Conservation (phyloP, 164 flowering plant species). For the Warburgia ugandensis region DNA sequence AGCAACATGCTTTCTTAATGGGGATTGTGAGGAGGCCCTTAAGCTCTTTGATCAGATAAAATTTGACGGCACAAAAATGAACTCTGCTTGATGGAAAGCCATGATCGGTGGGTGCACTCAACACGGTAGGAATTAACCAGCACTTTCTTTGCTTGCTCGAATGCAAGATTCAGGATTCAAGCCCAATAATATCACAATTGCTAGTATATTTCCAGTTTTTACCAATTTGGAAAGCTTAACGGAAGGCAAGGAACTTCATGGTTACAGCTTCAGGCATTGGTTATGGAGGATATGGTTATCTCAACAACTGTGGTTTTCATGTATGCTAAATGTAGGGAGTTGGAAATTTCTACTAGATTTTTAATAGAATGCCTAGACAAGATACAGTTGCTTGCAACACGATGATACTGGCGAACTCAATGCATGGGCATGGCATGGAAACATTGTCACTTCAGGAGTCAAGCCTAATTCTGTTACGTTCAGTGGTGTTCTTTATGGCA, state of each 20-base stretch:
- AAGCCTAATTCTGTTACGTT: conserved; percentile 53
- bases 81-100: conserved; percentile 46
- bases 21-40: conserved; percentile 39
- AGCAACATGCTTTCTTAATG: conserved; percentile 32
- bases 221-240: conserved; percentile 34
- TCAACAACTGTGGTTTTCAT: conserved; percentile 42
- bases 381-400: conserved; percentile 60
- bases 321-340: conserved; percentile 60
- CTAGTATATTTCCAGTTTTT: conserved; percentile 42
- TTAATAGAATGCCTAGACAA: conserved; percentile 26
- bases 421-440: conserved; percentile 51
- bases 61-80: conserved; percentile 20
- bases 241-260: conserved; percentile 47
- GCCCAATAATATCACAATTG: conserved; percentile 45
- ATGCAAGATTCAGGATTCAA: conserved; percentile 41
- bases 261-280: conserved; percentile 28
- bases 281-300: conserved; percentile 23
- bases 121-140: conserved; percentile 33
- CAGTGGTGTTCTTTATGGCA: conserved; percentile 29
- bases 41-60: conserved; percentile 34
- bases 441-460: conserved; percentile 36
- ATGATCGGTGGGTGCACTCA: conserved; percentile 48
- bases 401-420: conserved; percentile 49
- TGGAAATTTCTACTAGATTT: conserved; percentile 31
- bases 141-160: conserved; percentile 25